Conservation (phyloP, 208 protist species). For the Trypanosoma theileri region DNA sequence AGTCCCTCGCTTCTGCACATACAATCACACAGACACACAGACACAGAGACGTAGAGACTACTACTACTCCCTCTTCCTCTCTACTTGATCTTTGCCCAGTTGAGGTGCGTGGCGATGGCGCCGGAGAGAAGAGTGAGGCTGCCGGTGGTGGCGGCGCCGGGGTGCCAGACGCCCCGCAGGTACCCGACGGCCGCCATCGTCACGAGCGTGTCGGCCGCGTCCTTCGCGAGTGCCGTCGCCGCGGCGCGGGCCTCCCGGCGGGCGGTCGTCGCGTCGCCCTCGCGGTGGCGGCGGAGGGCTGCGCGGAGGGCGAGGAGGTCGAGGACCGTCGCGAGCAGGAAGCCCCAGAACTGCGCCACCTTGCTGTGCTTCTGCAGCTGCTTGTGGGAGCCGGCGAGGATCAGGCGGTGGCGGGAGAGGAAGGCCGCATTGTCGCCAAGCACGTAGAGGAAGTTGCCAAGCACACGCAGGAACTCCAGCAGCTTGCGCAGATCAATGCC, state of each 20-base stretch:
- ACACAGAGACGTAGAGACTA: neutral
- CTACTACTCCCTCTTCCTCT: neutral
- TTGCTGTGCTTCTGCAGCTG: constrained; percentile 60
- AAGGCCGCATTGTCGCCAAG: constrained; percentile 88
- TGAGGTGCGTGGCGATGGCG: constrained; percentile 86
- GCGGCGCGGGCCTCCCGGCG: constrained; percentile 78
- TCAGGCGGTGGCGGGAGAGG: constrained; percentile 77
- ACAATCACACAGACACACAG: too few relatives aligned
- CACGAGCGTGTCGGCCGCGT: constrained; percentile 79
- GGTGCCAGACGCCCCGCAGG: constrained; percentile 70
- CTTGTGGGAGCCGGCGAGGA: constrained; percentile 48
- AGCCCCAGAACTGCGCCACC: constrained; percentile 92
- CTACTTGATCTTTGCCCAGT: constrained; percentile 91
- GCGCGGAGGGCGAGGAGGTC: constrained; percentile 72
- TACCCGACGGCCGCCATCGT: constrained; percentile 86
- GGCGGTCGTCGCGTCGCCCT: constrained; percentile 44
- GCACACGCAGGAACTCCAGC: constrained; percentile 80
- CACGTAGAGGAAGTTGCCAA: constrained; percentile 90
- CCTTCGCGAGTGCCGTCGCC: constrained; percentile 78
- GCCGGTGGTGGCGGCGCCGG: constrained; percentile 59
- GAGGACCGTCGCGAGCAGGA: constrained; percentile 85
- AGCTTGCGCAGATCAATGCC: constrained; percentile 61
- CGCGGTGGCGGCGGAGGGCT: constrained; percentile 52
- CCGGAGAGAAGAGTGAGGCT: constrained; percentile 82
- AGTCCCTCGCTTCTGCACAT: too few relatives aligned